These are phyloP conservation scores for Zarea fungicola DNA, from an alignment of 2,329 filamentous ascomycete genomes.

Conservation along the genomic window DNA sequence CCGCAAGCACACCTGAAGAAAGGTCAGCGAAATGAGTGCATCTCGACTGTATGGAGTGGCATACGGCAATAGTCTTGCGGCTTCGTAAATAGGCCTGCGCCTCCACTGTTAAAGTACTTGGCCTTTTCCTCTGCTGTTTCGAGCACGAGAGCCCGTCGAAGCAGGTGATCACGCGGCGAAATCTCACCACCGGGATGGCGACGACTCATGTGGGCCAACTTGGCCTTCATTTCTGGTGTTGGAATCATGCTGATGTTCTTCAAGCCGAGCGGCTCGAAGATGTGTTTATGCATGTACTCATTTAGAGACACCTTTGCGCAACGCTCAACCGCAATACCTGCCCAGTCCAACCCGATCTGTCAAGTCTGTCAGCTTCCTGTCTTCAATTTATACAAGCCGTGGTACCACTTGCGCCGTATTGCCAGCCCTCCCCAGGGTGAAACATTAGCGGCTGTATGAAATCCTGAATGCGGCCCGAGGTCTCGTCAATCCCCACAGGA, in stretches of 20 bases:
- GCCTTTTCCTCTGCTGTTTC: constrained; percentile 36
- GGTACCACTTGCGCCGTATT: constrained; percentile 48
- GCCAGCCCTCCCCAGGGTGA: constrained; percentile 58
- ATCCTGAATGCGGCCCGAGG: constrained; percentile 48
- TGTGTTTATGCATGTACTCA: constrained; percentile 42
- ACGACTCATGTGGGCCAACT: constrained; percentile 53
- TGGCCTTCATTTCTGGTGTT: constrained; percentile 44
- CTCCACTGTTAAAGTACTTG: constrained; percentile 51
- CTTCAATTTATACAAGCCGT: background rate
- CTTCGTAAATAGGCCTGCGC: constrained; percentile 55
- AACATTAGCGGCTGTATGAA: constrained; percentile 52
- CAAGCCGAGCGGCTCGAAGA: constrained; percentile 43
- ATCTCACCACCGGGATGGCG: constrained; percentile 40
- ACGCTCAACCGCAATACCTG: constrained; percentile 43
- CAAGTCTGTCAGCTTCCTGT: background rate
- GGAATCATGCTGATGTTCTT: constrained; percentile 54
- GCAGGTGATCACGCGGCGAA: constrained; percentile 42
- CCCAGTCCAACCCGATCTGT: constrained; percentile 50
- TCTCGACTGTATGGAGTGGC: constrained; percentile 17
- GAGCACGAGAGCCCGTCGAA: constrained; percentile 39
- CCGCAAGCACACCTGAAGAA: constrained; percentile 49
- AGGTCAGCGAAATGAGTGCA: background rate
- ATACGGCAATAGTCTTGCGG: constrained; percentile 56
- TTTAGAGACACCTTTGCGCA: constrained; percentile 38
- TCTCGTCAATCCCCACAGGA: constrained; percentile 52